Evolutionary conservation across 192 early-diverging fungal genomes (phyloP).

Genomic region (Entomortierella chlamydospora): DNA sequence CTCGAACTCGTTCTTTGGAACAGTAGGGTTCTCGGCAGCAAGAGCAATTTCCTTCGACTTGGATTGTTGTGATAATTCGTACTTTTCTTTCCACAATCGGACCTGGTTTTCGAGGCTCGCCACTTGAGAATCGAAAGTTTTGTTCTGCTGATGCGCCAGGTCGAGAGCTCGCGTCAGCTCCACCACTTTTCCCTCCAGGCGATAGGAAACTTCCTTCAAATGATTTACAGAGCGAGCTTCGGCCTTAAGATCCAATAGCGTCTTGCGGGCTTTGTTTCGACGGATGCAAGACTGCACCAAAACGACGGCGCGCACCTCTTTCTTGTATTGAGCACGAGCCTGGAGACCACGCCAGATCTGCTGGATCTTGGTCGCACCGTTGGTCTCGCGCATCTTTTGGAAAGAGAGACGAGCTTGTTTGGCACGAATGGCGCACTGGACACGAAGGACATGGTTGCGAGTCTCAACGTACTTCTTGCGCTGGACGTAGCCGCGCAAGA

Average conservation of each 20-base stretch:
- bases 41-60: conserved; percentile 65
- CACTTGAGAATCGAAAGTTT: conserved; percentile 65
- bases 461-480: conserved; percentile 58
- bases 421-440: conserved; percentile 77
- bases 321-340: conserved; percentile 71
- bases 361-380: conserved; percentile 86
- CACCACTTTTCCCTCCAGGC: conserved; percentile 96
- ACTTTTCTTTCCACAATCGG: conserved; percentile 78
- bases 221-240: conserved; percentile 94
- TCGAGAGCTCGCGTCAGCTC: conserved; percentile 87
- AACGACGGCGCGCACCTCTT: conserved; percentile 67
- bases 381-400: conserved; percentile 65
- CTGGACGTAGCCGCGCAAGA: conserved; percentile 73
- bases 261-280: conserved; percentile 74
- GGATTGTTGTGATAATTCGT: conserved; percentile 62
- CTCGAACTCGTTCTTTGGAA: conserved; percentile 70
- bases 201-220: conserved; percentile 94
- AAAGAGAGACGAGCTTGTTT: conserved; percentile 72
- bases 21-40: conserved; percentile 64
- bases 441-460: conserved; percentile 64
- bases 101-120: conserved; percentile 73
- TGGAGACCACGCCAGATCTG: conserved; percentile 72
- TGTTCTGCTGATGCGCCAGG: conserved; percentile 77
- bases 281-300: conserved; percentile 89
- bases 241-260: conserved; percentile 76